Base-by-base conservation (phyloP, 2,329 filamentous ascomycete genomes). In the Colletotrichum paranaense region DNA sequence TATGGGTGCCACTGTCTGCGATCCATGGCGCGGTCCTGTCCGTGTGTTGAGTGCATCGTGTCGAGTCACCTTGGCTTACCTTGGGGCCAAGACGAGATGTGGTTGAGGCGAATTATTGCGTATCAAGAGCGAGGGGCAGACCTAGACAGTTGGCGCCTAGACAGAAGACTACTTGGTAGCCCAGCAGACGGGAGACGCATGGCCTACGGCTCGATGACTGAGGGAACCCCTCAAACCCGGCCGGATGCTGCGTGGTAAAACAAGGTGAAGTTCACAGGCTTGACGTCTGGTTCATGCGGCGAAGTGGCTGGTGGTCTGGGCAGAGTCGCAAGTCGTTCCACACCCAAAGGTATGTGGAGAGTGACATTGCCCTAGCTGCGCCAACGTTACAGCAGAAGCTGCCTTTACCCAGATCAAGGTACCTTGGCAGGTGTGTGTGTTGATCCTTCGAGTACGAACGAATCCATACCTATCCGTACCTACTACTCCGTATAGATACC, bases 171-270 rank as follows among this genome's bases (percentile, higher is more conserved):
- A 42, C 35, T 42, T 14, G 35, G 35, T 24, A n/a, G 2, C 49
- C 19, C 19, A 49, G 7, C 19, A 49, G 42, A 49, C 19, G 42
- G 9, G 26, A 46, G 55, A 22, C 56, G 28, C 38, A 24, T 55
- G 22, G 56, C 32, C 53, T 67, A 56, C 62, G 56, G 68, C 55
- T 67, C 30, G 68, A 26, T 71, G 62, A 57, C 16, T 28, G 49
- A 30, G 46, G 30, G 32, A 24, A 16, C 35, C 9, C 52, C 46
- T 62, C 58, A 30, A 49, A 68, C 66, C 56, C 11, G 32, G 30
- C 62, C 67, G 60, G 71, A 73, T 73, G 62, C 60, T 73, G 71
- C 71, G 62, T 73, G 53, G 60, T 71, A 70, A 73, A 73, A 73
- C 60, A 71, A 46, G 49, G 56, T 52, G 42, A 70, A 62, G 71